Conservation (phyloP, 352 stramenopile genomes). For the Aphanomyces euteiches region DNA sequence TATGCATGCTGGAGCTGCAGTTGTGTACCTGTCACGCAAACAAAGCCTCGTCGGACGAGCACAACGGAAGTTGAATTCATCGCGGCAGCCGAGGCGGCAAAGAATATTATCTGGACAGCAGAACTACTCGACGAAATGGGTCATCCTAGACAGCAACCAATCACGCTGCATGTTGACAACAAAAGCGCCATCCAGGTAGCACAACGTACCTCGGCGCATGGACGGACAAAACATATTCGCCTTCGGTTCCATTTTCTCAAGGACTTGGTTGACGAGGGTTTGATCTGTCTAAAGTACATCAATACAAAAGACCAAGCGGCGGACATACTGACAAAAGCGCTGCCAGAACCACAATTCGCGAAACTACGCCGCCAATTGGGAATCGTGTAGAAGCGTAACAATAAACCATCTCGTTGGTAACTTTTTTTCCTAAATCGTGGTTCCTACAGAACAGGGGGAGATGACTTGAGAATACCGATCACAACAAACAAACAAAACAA, state of each 20-base stretch:
- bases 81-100: background rate
- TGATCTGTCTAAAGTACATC: background rate
- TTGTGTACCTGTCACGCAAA: too few relatives aligned
- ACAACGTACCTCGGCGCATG: background rate
- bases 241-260: background rate
- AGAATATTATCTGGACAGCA: background rate
- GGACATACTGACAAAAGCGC: background rate
- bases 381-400: too few relatives aligned
- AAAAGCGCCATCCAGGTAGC: conserved; percentile 3
- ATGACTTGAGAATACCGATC: too few relatives aligned
- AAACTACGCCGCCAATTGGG: too few relatives aligned
- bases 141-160: background rate
- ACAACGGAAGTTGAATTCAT: too few relatives aligned
- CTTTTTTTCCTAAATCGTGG: too few relatives aligned
- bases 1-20: too few relatives aligned
- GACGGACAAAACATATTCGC: background rate
- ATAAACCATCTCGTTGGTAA: too few relatives aligned
- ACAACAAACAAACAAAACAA: too few relatives aligned
- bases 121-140: background rate
- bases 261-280: background rate
- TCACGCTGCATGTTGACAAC: background rate
- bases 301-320: conserved; percentile 1
- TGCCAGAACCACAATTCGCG: too few relatives aligned
- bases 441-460: too few relatives aligned
- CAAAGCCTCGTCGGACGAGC: too few relatives aligned